Conservation (phyloP, 1,284 basidiomycete species). For the Laetiporus sulphureus region DNA sequence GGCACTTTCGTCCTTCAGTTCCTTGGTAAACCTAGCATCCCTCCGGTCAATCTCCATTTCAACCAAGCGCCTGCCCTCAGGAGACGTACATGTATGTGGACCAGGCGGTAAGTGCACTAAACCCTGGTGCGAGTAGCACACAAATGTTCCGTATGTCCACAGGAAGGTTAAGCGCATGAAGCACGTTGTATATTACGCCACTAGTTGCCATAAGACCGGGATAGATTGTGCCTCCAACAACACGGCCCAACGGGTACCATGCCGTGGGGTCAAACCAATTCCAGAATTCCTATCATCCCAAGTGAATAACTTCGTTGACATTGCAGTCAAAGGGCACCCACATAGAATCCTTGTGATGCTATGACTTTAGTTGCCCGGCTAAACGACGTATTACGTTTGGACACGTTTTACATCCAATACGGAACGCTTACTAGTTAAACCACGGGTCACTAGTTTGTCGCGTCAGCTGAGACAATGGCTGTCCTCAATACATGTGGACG, state of each 20-base stretch:
- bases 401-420: no score
- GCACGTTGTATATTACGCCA: constrained; percentile 91
- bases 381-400: no score
- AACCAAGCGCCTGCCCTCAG: neutral
- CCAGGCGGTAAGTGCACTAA: constrained; percentile 95
- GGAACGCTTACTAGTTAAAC: constrained; percentile 87
- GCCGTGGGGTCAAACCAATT: constrained; percentile 99
- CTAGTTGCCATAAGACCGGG: constrained; percentile 98
- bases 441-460: constrained; percentile 74
- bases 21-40: constrained; percentile 83
- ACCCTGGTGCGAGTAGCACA: constrained; percentile 94
- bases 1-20: constrained; percentile 91
- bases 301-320: constrained; percentile 1
- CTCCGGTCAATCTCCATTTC: neutral
- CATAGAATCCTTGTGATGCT: constrained; percentile 91
- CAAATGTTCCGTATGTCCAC: constrained; percentile 98
- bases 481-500: constrained; percentile 27
- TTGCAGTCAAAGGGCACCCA: constrained; percentile 33
- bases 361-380: constrained; percentile 89
- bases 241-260: constrained; percentile 97
- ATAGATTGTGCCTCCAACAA: constrained; percentile 97
- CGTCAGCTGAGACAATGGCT: constrained; percentile 4
- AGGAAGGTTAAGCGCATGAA: constrained; percentile 86
- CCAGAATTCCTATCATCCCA: constrained; percentile 84
- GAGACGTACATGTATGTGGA: constrained; percentile 85